A percentile compares a stretch with the other conserved stretches of the same genome.
Conservation (phyloP, 78 protist species). For the Polysphondylium violaceum region DNA sequence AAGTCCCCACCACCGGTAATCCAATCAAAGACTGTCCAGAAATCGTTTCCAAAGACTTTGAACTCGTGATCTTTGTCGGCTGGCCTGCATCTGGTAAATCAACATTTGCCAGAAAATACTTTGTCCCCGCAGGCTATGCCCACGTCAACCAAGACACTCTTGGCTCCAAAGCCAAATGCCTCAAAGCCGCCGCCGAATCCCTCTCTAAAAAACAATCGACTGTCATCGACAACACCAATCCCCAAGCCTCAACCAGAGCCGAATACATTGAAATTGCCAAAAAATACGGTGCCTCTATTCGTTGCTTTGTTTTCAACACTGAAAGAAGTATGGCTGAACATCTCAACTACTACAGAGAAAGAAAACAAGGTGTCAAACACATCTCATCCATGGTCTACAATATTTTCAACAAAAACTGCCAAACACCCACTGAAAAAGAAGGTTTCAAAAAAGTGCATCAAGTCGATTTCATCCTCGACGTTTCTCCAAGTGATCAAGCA, state of each 20-base stretch:
- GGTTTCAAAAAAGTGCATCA: background rate
- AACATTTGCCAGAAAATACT: slow-evolving; percentile 70
- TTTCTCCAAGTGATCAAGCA: background rate
- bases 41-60: slow-evolving; percentile 32
- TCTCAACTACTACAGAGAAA: slow-evolving; percentile 77
- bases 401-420: background rate
- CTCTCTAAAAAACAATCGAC: slow-evolving; percentile 53
- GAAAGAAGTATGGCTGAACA: slow-evolving; percentile 71
- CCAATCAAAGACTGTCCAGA: background rate
- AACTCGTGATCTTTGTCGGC: slow-evolving; percentile 86
- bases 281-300: background rate
- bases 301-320: slow-evolving; percentile 75
- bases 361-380: slow-evolving; percentile 18
- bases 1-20: slow-evolving; percentile 1
- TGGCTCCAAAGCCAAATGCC: slow-evolving; percentile 40
- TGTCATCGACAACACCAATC: slow-evolving; percentile 89
- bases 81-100: slow-evolving; percentile 88
- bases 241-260: background rate
- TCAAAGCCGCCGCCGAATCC: slow-evolving; percentile 46
- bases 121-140: slow-evolving; percentile 69
- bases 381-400: slow-evolving; percentile 16
- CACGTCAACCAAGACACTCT: slow-evolving; percentile 85
- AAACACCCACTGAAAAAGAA: background rate
- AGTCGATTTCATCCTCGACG: background rate
- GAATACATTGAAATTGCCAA: slow-evolving; percentile 45